phyloP scores from a whole-genome alignment of 2,329 filamentous ascomycete genomes.

The Fusarium sp. region DNA sequence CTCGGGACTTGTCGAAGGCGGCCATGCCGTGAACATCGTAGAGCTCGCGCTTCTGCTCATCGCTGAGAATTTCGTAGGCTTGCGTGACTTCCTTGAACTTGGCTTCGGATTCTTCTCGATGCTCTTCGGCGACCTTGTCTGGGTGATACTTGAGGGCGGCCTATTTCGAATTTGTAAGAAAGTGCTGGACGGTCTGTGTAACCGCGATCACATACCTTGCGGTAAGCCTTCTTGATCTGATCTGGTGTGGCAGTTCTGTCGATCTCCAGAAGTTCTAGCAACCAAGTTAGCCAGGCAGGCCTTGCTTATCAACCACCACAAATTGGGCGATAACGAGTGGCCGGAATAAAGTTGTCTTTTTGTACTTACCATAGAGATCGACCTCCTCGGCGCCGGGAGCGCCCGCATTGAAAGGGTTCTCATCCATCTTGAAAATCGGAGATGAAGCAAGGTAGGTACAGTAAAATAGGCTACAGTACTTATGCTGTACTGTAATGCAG shows the following conservation, averaged over 20 bases:
- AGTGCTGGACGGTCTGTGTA: not conserved
- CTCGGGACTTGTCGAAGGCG: slow-evolving; percentile 83
- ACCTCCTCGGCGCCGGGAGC: slow-evolving; percentile 53
- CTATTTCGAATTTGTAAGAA: slow-evolving; percentile 55
- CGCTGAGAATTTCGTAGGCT: slow-evolving; percentile 97
- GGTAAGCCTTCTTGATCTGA: slow-evolving; percentile 95
- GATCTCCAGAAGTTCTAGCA: slow-evolving; percentile 80
- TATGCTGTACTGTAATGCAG: slow-evolving; percentile 37
- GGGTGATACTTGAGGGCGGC: slow-evolving; percentile 89
- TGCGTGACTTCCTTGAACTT: slow-evolving; percentile 94
- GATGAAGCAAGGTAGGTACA: not conserved
- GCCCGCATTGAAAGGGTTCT: slow-evolving; percentile 37
- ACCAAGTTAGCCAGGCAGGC: slow-evolving; percentile 15
- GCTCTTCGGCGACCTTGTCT: slow-evolving; percentile 90
- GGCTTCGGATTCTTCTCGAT: slow-evolving; percentile 85
- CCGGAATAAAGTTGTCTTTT: not conserved
- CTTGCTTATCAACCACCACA: slow-evolving; percentile 6
- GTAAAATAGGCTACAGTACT: slow-evolving; percentile 14
- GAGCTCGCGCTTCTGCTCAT: slow-evolving; percentile 90
- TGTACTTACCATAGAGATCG: slow-evolving; percentile 70
- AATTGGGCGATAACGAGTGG: not conserved
- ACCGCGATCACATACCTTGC: slow-evolving; percentile 73
- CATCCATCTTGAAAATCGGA: slow-evolving; percentile 40
- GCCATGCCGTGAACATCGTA: slow-evolving; percentile 97
- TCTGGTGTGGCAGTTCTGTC: slow-evolving; percentile 75